Evolutionary conservation across 2,329 filamentous ascomycete species (phyloP).

Genomic region (Epichloe bromicola): DNA sequence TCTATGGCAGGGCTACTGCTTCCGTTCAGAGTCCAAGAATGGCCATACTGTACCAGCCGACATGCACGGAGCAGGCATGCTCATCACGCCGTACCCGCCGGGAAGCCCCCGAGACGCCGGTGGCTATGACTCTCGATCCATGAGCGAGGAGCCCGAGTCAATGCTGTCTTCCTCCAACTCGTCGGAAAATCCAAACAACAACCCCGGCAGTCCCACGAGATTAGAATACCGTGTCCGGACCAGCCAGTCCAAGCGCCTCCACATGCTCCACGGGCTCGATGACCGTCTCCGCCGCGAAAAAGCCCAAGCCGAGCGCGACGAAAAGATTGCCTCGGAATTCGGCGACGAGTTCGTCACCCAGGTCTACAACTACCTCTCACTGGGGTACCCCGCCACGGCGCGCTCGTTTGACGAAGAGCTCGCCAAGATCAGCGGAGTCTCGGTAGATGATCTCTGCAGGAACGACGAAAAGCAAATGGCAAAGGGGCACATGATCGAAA

Average conservation of each 20-base stretch:
- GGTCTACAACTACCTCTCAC: constrained; percentile 90
- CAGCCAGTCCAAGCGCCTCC: constrained; percentile 29
- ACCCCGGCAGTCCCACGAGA: constrained; percentile 8
- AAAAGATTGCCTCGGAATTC: constrained; percentile 53
- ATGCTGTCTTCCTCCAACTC: constrained; percentile 13
- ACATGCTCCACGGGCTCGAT: constrained; percentile 38
- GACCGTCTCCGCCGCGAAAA: constrained; percentile 38
- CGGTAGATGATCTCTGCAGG: constrained; percentile 52
- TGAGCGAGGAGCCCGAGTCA: constrained; percentile 28
- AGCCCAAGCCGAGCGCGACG: constrained; percentile 34
- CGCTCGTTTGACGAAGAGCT: constrained; percentile 76
- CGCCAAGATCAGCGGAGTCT: constrained; percentile 62
- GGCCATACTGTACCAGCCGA: constrained; percentile 27
- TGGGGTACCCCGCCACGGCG: constrained; percentile 81
- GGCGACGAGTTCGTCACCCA: constrained; percentile 80
- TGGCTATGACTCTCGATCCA: constrained; percentile 23
- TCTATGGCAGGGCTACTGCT: constrained; percentile 68
- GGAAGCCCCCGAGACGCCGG: constrained; percentile 28
- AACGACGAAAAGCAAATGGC: constrained; percentile 52
- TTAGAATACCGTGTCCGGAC: constrained; percentile 15
- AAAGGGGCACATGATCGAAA: constrained; percentile 60
- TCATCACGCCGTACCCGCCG: constrained; percentile 35
- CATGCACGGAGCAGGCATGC: constrained; percentile 33
- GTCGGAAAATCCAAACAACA: constrained; percentile 8
- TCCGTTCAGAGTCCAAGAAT: constrained; percentile 23